These are phyloP conservation scores for Ustilago lituana DNA, from an alignment of 1,284 basidiomycete species.

Conservation along the genomic window DNA sequence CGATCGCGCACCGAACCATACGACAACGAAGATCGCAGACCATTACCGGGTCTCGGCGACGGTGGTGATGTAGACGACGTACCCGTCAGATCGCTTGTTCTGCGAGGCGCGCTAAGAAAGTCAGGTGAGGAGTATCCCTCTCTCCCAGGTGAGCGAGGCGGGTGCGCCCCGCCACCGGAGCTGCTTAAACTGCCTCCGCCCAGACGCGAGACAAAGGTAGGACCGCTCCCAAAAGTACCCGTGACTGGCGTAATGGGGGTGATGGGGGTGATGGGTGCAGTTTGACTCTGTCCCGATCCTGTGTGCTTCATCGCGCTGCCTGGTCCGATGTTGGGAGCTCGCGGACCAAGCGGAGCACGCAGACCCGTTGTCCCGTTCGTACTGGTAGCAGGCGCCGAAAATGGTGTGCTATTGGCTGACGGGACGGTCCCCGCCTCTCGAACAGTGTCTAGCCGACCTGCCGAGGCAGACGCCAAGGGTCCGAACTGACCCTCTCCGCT, in stretches of 20 bases:
- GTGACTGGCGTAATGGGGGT: constrained; percentile 33
- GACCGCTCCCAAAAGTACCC: constrained; percentile 7
- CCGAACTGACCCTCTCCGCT: constrained; percentile 1
- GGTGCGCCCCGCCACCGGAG: background rate
- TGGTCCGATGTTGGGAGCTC: constrained; percentile 15
- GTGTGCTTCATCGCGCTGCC: constrained; percentile 16
- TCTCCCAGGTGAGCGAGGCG: constrained; percentile 6
- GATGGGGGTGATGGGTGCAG: constrained; percentile 1
- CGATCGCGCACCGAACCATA: constrained; percentile 38
- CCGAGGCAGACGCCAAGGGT: constrained; percentile 1
- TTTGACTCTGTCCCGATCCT: constrained; percentile 11
- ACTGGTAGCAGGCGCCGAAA: background rate
- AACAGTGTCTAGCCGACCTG: constrained; percentile 8
- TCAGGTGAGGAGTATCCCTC: constrained; percentile 27
- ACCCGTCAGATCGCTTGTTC: constrained; percentile 10
- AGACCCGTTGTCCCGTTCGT: constrained; percentile 12
- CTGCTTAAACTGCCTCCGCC: constrained; percentile 24
- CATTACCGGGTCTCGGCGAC: background rate
- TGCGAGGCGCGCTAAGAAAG: constrained; percentile 8
- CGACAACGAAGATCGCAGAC: constrained; percentile 24
- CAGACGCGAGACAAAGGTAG: constrained; percentile 34
- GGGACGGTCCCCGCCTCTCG: background rate
- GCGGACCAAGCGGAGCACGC: constrained; percentile 29
- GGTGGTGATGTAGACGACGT: constrained; percentile 12
- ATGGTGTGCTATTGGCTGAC: background rate